Evolutionary conservation across 2,329 filamentous ascomycete genomes (phyloP), one percentile per base, ranked within the genome.

Genomic region (Fusarium sp.): DNA sequence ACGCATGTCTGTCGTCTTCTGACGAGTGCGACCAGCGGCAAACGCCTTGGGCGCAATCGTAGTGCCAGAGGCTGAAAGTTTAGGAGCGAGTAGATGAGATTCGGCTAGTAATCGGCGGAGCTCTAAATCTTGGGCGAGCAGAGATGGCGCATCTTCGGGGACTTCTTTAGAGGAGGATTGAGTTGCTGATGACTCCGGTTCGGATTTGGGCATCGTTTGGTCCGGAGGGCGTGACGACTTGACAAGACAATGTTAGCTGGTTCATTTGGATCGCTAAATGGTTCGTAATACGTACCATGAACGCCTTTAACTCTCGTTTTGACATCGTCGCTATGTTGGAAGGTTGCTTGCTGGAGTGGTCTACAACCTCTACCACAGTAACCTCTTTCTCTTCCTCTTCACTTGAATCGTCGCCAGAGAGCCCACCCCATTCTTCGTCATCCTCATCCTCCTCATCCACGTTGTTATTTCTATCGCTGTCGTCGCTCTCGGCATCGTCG

Each of bases 51-150:
- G 76, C 44, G 76, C 75, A 40, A 80, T 76, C 44, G 81, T 73
- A 17, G 79, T 76, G 43, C 76, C 68, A 50, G 78, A 76, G 56
- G 79, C 75, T 22, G 86, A 75, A 19, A 85, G 83, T 44, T 86
- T 84, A 5, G 78, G 74, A 14, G 74, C 66, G 58, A 98, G 89
- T 63, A 98, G 90, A 79, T 97, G 94, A 0, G 94, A 97, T 83
- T 99, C 96, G 71, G 90, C 87, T 59, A 99, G 88, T 40, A 99
- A 89, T 46, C 94, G 90, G 78, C 97, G 95, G 15, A 99, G 89
- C 39, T 93, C 94, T 54, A 97, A 89, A 78, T 98, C 96, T 78
- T 97, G 94, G 77, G 94, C 94, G 19, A 98, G 85, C 65, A 97
- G 91, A 13, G 86, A 86, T 67, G 84, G 84, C 51, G 86, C 85